phyloP scores from a whole-genome alignment of 208 protist genomes.

The Wallacemonas collosoma region DNA sequence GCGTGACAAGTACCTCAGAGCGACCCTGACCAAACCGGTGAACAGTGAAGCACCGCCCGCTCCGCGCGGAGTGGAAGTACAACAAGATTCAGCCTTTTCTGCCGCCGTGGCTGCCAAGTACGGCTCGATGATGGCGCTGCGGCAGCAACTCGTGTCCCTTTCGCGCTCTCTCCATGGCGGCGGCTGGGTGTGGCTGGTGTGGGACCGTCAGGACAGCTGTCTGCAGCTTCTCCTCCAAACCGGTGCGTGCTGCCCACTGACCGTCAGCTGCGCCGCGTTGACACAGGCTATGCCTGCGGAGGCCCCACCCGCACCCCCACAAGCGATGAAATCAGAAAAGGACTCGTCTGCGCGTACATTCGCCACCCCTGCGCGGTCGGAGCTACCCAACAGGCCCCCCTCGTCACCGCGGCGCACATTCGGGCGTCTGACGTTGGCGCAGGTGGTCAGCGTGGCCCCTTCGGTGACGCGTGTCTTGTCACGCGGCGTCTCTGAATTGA shows the following conservation, averaged over 20 bases:
- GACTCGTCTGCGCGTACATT: no score
- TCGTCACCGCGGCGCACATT: no score
- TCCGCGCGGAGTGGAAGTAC: neutral
- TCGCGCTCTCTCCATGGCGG: constrained; percentile 43
- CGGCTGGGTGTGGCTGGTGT: constrained; percentile 65
- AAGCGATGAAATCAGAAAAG: neutral
- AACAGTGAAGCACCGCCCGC: neutral
- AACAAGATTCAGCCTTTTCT: constrained; percentile 5
- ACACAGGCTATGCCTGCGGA: no score
- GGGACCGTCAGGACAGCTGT: constrained; percentile 19
- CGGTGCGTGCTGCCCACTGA: constrained; percentile 32
- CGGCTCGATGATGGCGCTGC: constrained; percentile 38
- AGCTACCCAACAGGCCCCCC: no score
- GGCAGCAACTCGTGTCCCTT: constrained; percentile 27
- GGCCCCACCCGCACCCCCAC: neutral
- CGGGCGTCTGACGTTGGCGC: neutral
- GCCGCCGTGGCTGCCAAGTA: constrained; percentile 23
- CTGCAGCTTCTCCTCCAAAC: constrained; percentile 31
- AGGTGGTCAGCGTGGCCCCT: neutral
- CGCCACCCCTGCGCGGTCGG: no score
- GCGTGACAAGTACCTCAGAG: constrained; percentile 30
- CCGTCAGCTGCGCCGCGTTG: neutral
- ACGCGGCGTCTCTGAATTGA: neutral
- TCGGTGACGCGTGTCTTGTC: neutral
- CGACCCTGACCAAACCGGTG: constrained; percentile 21